Base-by-base conservation (phyloP, 805 yeast genomes). In the Starmera quercuum region DNA sequence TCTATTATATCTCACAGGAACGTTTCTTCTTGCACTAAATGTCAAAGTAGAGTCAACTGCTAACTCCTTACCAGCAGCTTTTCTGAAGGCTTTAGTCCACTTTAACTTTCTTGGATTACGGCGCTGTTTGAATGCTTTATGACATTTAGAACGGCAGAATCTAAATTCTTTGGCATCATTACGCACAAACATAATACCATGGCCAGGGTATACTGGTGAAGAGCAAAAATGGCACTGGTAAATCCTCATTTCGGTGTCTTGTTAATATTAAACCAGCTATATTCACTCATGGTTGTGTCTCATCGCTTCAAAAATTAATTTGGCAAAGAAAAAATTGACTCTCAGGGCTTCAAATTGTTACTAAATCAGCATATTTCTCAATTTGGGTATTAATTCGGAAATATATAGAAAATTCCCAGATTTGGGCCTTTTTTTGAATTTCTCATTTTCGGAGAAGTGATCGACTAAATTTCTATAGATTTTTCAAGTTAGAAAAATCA, bases 21-120 rank as follows among this genome's bases (percentile, higher is more conserved):
- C 92, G 58, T 92, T 88, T 71, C 98, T 84, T 68, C 97, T 85
- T 47, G 94, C 88, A 39, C 95, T 95, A 62, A 92, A 92, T 1
- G 97, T 84, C 53, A 92, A 73, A 5, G 98, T 88, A 5, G 95
- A 83, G 56, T 92, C 98, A 38, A 92, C 97, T 17, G 95, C 96
- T 71, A 92, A 75, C 59, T 92, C 98, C 62, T 92, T 92, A 53
- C 98, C 98, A 29, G 97, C 97, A 41, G 97, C 95, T 62, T 92
- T 92, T 67, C 98, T 78, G 74, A 92, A 92, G 2, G 98, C 97
- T 63, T 92, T 92, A 36, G 98, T 92, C 98, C 98, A 92, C 65
- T 75, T 83, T 63, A 88, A 78, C 64, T 92, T 92, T 68, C 98
- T 81, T 50, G 98, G 98, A 68, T 92, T 92, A 64, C 98, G 81